Evolutionary conservation across 2,329 filamentous ascomycete genomes (phyloP), one percentile per base, ranked within the genome.

Genomic region (Trichoderma oligosporum): DNA sequence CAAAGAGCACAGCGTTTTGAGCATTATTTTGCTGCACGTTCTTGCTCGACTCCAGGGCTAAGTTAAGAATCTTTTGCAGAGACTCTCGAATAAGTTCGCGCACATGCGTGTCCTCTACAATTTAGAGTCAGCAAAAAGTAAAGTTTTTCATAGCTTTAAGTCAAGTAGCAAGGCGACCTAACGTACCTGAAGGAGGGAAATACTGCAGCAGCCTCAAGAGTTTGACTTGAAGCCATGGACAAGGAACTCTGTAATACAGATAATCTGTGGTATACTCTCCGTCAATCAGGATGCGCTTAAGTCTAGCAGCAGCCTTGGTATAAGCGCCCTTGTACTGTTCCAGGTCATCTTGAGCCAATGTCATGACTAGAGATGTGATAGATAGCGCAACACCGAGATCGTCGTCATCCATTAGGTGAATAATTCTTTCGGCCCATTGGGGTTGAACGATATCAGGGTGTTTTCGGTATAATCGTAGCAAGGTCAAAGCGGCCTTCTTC

Each of bases 11-110:
- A 0, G 94, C 94, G 68, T 99, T 99, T 69, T 97, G 94, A 0
- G 94, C 94, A 70, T 99, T 99, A 73, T 99, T 99, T 70, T 99
- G 94, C 73, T 99, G 94, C 14, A 99, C 94, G 66, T 99, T 99
- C 76, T 97, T 99, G 53, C 91, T 94, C 69, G 90, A 86, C 68
- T 97, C 93, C 78, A 96, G 86, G 1, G 94, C 93, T 35, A 90
- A 79, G 66, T 97, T 91, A 70, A 99, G 80, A 44, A 97, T 96
- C 71, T 88, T 91, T 70, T 95, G 89, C 46, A 99, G 75, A 1
- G 92, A 93, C 68, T 96, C 89, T 45, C 94, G 87, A 62, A 99
- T 94, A 75, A 99, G 86, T 42, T 91, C 87, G 57, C 93, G 88
- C 38, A 96, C 85, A 70, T 97, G 90, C 29, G 88, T 91, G 70